phyloP scores from a whole-genome alignment of 805 yeast genomes.

The Maudiozyma turicensis region DNA sequence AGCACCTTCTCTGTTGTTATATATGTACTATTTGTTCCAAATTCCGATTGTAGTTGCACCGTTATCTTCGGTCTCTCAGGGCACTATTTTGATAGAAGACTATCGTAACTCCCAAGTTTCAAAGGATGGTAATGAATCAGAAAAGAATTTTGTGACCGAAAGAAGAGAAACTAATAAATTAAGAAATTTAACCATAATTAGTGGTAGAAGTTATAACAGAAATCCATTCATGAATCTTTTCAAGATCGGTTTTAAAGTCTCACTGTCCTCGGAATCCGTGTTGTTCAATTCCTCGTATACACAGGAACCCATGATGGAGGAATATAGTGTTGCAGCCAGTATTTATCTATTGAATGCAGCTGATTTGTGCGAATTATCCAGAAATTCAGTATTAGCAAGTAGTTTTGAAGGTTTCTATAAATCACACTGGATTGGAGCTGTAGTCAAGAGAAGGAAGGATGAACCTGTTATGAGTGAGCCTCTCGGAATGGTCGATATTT shows the following conservation, averaged over 20 bases:
- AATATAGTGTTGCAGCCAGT: slow-evolving; percentile 29
- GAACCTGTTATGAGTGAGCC: slow-evolving; percentile 9
- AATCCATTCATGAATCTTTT: slow-evolving; percentile 27
- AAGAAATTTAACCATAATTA: slow-evolving; percentile 19
- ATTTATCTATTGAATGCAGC: slow-evolving; percentile 26
- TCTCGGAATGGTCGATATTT: slow-evolving; percentile 19
- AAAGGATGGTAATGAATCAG: background rate
- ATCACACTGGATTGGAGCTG: slow-evolving; percentile 27
- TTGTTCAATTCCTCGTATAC: slow-evolving; percentile 27
- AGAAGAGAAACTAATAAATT: slow-evolving; percentile 1
- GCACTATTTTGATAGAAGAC: slow-evolving; percentile 2
- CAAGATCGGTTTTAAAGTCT: slow-evolving; percentile 21
- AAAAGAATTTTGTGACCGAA: background rate
- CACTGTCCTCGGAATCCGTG: slow-evolving; percentile 23
- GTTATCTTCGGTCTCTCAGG: slow-evolving; percentile 19
- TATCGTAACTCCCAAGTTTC: background rate
- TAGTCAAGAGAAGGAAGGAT: slow-evolving; percentile 2
- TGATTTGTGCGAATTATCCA: slow-evolving; percentile 25
- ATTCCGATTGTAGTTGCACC: slow-evolving; percentile 25
- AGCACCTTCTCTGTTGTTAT: slow-evolving; percentile 13
- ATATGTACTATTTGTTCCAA: slow-evolving; percentile 23
- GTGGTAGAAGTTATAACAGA: slow-evolving; percentile 13
- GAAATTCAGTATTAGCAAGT: slow-evolving; percentile 23
- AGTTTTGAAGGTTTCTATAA: slow-evolving; percentile 27
- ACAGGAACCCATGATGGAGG: slow-evolving; percentile 27